Evolutionary conservation across 2,329 filamentous ascomycete genomes (phyloP).

Genomic region (Botryotinia convoluta): DNA sequence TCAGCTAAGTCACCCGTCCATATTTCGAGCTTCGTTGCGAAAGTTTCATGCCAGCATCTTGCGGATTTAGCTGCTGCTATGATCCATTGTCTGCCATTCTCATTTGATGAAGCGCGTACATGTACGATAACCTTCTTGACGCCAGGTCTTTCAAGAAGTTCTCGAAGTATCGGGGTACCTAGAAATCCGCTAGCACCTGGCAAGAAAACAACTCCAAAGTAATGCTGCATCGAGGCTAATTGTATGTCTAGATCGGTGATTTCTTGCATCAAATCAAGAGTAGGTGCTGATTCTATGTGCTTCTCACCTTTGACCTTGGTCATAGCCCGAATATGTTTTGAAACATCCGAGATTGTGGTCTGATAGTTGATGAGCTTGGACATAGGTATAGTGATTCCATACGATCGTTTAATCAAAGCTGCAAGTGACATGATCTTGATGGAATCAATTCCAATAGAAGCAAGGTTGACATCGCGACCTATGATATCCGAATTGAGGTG

Average conservation of each 20-base stretch:
- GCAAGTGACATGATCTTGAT: constrained; percentile 23
- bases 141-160: constrained; percentile 1
- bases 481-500: constrained; percentile 1
- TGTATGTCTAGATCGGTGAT: background rate
- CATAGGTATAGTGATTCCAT: constrained; percentile 9
- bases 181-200: constrained; percentile 12
- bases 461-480: constrained; percentile 13
- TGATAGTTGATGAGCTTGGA: constrained; percentile 15
- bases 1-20: constrained; percentile 64
- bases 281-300: background rate
- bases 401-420: constrained; percentile 19
- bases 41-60: constrained; percentile 8
- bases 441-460: constrained; percentile 19
- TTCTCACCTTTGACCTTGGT: background rate
- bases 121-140: constrained; percentile 9
- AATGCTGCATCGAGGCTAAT: constrained; percentile 4
- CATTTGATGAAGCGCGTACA: background rate
- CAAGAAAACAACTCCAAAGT: constrained; percentile 3
- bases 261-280: constrained; percentile 11
- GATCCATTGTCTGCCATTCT: background rate
- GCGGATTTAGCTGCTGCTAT: constrained; percentile 7
- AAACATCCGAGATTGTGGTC: constrained; percentile 17
- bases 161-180: constrained; percentile 4
- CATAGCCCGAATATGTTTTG: constrained; percentile 4
- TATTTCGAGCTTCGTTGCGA: constrained; percentile 15